phyloP scores from a whole-genome alignment of 441 rosid genomes.

The Corymbia citriodora region DNA sequence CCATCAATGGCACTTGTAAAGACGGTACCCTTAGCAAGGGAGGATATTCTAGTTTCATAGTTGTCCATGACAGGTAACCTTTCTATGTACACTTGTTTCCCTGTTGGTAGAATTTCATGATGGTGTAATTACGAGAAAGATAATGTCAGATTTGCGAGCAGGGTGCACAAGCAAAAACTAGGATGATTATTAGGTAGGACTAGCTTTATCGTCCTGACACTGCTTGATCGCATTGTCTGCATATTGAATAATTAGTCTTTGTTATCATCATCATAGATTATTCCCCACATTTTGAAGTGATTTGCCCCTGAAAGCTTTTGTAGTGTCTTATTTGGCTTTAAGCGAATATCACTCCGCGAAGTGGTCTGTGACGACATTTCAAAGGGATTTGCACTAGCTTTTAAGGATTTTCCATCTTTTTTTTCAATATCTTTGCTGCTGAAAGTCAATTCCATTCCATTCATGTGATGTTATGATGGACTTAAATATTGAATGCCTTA shows the following conservation, averaged over 20 bases:
- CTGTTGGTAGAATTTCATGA: not conserved
- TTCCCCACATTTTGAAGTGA: too few species aligned
- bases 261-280: too few species aligned
- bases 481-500: not conserved
- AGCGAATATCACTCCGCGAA: too few species aligned
- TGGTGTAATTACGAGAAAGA: not conserved
- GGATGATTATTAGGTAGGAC: not conserved
- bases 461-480: not conserved
- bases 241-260: too few species aligned
- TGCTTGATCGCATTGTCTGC: not conserved
- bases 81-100: not conserved
- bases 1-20: not conserved
- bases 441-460: not conserved
- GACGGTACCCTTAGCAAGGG: not conserved
- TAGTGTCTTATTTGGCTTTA: too few species aligned
- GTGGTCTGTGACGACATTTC: too few species aligned
- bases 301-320: too few species aligned
- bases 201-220: not conserved
- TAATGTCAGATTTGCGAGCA: not conserved
- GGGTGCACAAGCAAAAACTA: not conserved
- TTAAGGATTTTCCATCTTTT: not conserved
- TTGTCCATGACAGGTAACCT: not conserved
- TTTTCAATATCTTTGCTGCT: not conserved
- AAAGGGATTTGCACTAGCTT: not conserved
- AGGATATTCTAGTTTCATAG: not conserved